These are phyloP conservation scores for Trichosporon inkin DNA, from an alignment of 1,284 basidiomycete species.

Conservation along the genomic window DNA sequence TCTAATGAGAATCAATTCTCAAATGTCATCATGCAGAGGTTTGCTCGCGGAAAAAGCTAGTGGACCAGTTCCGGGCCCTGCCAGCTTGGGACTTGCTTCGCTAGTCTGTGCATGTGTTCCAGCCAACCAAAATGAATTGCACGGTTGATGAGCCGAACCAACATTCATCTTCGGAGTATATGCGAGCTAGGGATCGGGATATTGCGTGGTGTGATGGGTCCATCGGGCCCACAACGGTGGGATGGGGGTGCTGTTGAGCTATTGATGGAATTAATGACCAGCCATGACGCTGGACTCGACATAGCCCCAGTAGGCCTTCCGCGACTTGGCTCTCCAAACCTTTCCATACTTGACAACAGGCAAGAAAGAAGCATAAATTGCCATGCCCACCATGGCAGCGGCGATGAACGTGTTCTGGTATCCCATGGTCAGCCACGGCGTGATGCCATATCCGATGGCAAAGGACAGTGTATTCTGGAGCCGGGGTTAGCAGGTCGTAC, in stretches of 20 bases:
- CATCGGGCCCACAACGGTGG: too few species aligned
- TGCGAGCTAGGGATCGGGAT: background rate
- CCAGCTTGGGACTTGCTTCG: too few species aligned
- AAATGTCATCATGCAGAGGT: background rate
- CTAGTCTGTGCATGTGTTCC: too few species aligned
- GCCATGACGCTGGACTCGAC: slow-evolving; percentile 21
- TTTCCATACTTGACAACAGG: slow-evolving; percentile 24
- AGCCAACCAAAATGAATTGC: too few species aligned
- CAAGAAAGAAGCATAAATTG: slow-evolving; percentile 22
- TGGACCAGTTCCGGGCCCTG: background rate
- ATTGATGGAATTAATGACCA: background rate
- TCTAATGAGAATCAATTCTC: background rate
- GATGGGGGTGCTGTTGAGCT: too few species aligned
- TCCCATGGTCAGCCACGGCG: slow-evolving; percentile 26
- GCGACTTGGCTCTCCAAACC: slow-evolving; percentile 15
- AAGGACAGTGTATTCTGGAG: slow-evolving; percentile 19
- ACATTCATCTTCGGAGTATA: background rate
- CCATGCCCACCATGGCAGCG: slow-evolving; percentile 23
- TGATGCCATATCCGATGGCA: slow-evolving; percentile 27
- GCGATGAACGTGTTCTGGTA: slow-evolving; percentile 26
- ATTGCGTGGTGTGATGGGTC: too few species aligned
- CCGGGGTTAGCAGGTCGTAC: background rate
- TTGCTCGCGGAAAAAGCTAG: background rate
- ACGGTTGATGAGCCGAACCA: background rate
- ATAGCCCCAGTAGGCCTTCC: slow-evolving; percentile 23